Conservation (phyloP, 768 basidiomycete species). For the Phlebiopsis gigantea region DNA sequence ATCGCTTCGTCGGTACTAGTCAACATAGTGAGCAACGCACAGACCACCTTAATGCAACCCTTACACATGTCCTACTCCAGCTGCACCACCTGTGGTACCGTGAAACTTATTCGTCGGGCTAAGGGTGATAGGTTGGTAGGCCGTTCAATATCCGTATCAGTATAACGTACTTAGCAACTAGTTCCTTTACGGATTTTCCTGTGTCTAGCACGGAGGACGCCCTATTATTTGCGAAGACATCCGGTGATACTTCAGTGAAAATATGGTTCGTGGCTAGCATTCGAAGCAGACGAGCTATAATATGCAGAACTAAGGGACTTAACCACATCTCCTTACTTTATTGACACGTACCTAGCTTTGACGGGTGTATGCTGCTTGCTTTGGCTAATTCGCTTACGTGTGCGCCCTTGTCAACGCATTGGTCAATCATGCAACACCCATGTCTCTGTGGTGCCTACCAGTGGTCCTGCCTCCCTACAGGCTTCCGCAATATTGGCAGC, state of each 20-base stretch:
- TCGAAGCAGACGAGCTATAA: constrained; percentile 25
- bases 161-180: constrained; percentile 3
- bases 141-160: background rate
- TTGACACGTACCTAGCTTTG: constrained; percentile 23
- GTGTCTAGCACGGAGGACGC: constrained; percentile 17
- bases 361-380: constrained; percentile 16
- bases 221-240: constrained; percentile 27
- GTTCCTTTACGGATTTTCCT: constrained; percentile 14
- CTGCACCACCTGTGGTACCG: background rate
- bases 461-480: constrained; percentile 4
- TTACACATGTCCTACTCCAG: constrained; percentile 10
- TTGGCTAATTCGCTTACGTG: constrained; percentile 28
- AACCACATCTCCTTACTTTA: too few relatives aligned
- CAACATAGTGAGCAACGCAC: background rate
- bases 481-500: background rate
- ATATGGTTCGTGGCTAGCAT: constrained; percentile 26
- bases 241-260: constrained; percentile 26
- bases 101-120: constrained; percentile 5
- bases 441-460: background rate
- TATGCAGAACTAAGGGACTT: too few relatives aligned
- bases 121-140: background rate
- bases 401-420: constrained; percentile 15
- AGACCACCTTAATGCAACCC: too few relatives aligned
- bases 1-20: constrained; percentile 17
- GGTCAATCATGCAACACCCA: background rate